Base-by-base conservation (phyloP, 2,329 filamentous ascomycete genomes). In the Aspergillus neotritici region DNA sequence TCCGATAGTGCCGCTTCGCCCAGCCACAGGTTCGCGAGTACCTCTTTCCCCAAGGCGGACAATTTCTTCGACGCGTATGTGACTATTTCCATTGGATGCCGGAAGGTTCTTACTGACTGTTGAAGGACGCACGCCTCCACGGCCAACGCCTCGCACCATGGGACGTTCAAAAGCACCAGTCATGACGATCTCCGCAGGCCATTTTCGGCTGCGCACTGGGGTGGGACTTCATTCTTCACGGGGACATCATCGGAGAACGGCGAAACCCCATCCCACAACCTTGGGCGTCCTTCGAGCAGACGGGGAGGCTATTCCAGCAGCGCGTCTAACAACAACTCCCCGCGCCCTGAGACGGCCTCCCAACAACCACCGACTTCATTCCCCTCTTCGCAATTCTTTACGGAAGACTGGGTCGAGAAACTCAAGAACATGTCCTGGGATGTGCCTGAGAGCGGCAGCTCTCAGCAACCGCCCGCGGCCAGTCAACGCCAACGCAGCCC, bases 131-230 rank as follows among this genome's bases (percentile, higher is more conserved):
- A 36, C 16, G 35, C 34, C 12, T 33, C 47, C 29, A 44, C 37
- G 13, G 5, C 34, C 9, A 43, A 16, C 32, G 13, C 13, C 13
- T 12, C 41, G 40, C 38, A 37, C 37, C n/a, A 40, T 40, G 46
- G 54, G 30, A 43, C 53, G 13, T 58, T 57, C 30, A 67, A 61
- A 35, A 64, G 61, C 34, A 64, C 54, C 32, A 65, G 59, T 41
- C 56, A 67, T 41, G 61, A 56, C 33, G 49, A 56, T 34, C 37
- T 65, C 34, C 63, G 63, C 21, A 65, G 65, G 28, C 62, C 62
- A 35, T 73, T 73, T 37, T 68, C 67, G 4, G 65, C 67, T 1
- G 60, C 62, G 10, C 66, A 67, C 14, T 72, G 68, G 68, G 58
- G 63, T 37, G 49, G 52, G 3, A 59, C 64, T 21, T 62, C 66